A percentile compares a stretch with the other conserved stretches of the same genome.
Evolutionary conservation across 805 yeast genomes (phyloP).

Genomic region (Saturnispora silvae): DNA sequence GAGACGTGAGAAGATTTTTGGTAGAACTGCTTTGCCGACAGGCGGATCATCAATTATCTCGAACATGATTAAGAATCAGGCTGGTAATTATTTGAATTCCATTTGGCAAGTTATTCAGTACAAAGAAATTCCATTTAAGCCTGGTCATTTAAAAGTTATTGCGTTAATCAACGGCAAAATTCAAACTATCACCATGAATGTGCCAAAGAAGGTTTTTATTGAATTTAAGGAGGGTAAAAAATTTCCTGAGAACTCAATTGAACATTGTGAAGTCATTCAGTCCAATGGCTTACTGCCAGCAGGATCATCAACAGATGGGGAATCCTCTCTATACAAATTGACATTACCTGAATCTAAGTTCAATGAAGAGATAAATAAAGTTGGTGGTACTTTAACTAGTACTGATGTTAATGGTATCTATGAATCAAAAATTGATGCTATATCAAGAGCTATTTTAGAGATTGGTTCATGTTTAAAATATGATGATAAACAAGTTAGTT

Average conservation of each 20-base stretch:
- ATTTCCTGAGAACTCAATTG: slow-evolving; percentile 25
- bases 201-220: slow-evolving; percentile 67
- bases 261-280: slow-evolving; percentile 45
- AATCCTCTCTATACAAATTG: slow-evolving; percentile 42
- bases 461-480: slow-evolving; percentile 67
- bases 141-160: slow-evolving; percentile 72
- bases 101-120: slow-evolving; percentile 84
- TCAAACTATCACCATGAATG: slow-evolving; percentile 60
- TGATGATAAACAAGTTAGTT: slow-evolving; percentile 64
- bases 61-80: slow-evolving; percentile 61
- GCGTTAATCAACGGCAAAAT: slow-evolving; percentile 61
- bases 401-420: slow-evolving; percentile 57
- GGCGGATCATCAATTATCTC: slow-evolving; percentile 55
- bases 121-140: slow-evolving; percentile 37
- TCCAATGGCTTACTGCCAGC: slow-evolving; percentile 60
- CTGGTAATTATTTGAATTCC: slow-evolving; percentile 64
- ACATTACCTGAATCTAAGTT: slow-evolving; percentile 59
- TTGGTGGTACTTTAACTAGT: slow-evolving; percentile 55
- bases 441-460: slow-evolving; percentile 68
- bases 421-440: slow-evolving; percentile 59
- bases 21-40: slow-evolving; percentile 33
- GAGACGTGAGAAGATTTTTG: slow-evolving; percentile 71
- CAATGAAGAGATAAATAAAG: slow-evolving; percentile 42
- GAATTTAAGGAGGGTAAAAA: slow-evolving; percentile 39
- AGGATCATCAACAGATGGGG: slow-evolving; percentile 36